phyloP scores from a whole-genome alignment of 495 filamentous ascomycete genomes.

The Tirmania nivea region DNA sequence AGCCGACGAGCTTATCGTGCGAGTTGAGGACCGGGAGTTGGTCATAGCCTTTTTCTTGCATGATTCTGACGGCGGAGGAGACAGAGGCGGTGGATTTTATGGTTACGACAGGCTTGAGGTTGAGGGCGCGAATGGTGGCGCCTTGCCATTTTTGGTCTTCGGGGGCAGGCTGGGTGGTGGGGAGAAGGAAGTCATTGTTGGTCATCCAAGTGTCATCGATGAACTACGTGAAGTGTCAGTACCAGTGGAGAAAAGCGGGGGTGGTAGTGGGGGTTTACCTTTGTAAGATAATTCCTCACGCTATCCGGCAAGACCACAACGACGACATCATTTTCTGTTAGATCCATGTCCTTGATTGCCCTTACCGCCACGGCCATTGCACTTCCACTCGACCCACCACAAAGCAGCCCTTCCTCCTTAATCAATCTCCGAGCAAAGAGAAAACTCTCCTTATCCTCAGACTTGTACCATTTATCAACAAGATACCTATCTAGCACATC shows the following conservation, averaged over 20 bases:
- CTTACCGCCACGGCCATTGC: constrained; percentile 71
- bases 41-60: constrained; percentile 92
- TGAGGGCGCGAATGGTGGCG: constrained; percentile 56
- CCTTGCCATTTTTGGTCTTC: constrained; percentile 26
- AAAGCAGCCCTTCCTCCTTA: constrained; percentile 80
- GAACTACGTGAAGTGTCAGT: constrained; percentile 27
- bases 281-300: constrained; percentile 93
- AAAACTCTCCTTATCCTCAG: constrained; percentile 80
- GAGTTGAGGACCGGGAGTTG: constrained; percentile 72
- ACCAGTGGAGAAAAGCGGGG: background rate
- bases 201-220: constrained; percentile 96
- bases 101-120: constrained; percentile 80
- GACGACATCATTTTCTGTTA: constrained; percentile 29
- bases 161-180: constrained; percentile 31
- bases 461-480: constrained; percentile 97
- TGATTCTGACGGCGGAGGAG: constrained; percentile 75
- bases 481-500: constrained; percentile 63
- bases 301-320: constrained; percentile 88
- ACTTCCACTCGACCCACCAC: constrained; percentile 85
- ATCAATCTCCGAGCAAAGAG: constrained; percentile 72
- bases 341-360: constrained; percentile 36
- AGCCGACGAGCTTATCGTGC: constrained; percentile 53
- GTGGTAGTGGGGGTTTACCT: constrained; percentile 21
- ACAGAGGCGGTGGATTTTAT: constrained; percentile 45
- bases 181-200: constrained; percentile 61